Conservation (phyloP, 345 rosid species). For the Arabis alpina region DNA sequence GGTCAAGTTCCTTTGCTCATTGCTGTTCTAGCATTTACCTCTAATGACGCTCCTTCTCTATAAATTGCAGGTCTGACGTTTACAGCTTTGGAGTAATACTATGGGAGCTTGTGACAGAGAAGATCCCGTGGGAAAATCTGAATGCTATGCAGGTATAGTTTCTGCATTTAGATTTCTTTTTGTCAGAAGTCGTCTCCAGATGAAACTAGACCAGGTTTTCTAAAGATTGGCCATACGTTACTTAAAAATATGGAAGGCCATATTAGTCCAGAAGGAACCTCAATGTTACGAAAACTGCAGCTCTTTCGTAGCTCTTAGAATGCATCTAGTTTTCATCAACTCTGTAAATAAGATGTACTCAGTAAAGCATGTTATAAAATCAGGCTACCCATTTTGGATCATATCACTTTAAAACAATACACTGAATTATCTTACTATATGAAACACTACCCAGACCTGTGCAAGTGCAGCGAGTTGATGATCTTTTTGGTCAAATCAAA, state of each 20-base stretch:
- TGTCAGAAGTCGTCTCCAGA: neutral
- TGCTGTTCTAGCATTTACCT: neutral
- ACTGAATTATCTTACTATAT: neutral
- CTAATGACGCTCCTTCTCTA: constrained; percentile 8
- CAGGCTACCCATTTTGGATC: neutral
- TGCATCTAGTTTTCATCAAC: constrained; percentile 19
- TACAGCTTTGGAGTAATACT: constrained; percentile 91
- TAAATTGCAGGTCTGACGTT: constrained; percentile 70
- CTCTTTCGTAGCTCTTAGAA: neutral
- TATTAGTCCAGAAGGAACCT: neutral
- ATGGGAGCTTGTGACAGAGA: constrained; percentile 96
- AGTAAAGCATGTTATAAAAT: neutral
- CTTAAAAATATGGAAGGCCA: neutral
- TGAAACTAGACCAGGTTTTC: neutral
- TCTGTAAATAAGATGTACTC: neutral
- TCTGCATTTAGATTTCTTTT: neutral
- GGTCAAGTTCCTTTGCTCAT: constrained; percentile 16
- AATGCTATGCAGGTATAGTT: constrained; percentile 89
- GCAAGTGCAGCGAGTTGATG: constrained; percentile 10
- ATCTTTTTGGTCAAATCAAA: neutral
- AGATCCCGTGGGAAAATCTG: constrained; percentile 95
- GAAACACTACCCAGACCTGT: neutral
- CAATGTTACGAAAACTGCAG: constrained; percentile 7
- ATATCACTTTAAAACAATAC: neutral
- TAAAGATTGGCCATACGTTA: neutral